Conservation (phyloP, 1,139 yeast species). For the Debaryomycetaceae sp. region DNA sequence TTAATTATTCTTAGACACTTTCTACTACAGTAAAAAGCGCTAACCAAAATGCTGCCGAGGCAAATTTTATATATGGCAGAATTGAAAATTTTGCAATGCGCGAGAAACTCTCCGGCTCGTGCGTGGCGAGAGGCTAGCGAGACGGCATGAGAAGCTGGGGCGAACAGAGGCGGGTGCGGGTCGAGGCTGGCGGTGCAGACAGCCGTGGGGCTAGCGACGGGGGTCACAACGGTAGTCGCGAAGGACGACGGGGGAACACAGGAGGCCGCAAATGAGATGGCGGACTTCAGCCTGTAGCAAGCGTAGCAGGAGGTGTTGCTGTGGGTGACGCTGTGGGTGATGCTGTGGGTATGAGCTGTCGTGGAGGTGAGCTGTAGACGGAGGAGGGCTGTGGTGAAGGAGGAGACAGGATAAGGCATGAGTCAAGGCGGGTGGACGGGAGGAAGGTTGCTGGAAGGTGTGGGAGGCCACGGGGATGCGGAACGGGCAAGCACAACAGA, state of each 20-base stretch:
- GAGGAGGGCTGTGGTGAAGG: too few relatives aligned
- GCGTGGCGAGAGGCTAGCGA: neutral
- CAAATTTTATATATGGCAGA: too few relatives aligned
- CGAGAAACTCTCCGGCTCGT: neutral
- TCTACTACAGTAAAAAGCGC: too few relatives aligned
- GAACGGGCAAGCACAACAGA: too few relatives aligned
- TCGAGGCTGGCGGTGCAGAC: neutral
- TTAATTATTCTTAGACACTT: too few relatives aligned
- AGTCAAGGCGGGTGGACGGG: too few relatives aligned
- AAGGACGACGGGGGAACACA: too few relatives aligned
- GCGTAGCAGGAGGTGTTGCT: neutral
- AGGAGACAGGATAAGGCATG: too few relatives aligned
- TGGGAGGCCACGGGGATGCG: neutral
- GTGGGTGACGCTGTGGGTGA: neutral
- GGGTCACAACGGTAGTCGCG: neutral
- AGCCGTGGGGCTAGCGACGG: neutral
- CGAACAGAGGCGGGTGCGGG: neutral
- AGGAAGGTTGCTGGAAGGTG: too few relatives aligned
- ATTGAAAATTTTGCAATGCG: neutral
- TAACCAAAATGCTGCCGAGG: neutral
- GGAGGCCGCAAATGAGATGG: too few relatives aligned
- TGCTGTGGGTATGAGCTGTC: neutral
- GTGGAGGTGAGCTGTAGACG: neutral
- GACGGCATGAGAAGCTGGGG: neutral
- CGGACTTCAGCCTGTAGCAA: neutral